Conservation (phyloP, 768 basidiomycete genomes). For the Termitomyces heimii region DNA sequence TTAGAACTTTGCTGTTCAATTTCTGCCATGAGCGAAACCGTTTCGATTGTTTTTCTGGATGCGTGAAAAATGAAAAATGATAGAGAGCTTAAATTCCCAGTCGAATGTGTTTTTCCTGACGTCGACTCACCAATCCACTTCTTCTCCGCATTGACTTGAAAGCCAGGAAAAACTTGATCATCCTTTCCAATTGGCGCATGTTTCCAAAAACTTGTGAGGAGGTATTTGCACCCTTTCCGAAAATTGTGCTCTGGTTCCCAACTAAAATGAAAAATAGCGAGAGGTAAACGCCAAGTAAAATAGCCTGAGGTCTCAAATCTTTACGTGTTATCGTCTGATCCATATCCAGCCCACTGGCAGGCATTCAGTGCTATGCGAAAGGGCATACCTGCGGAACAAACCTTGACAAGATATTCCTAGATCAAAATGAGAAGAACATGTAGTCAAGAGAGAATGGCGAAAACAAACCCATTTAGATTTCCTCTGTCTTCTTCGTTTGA, state of each 20-base stretch:
- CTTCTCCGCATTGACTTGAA: constrained; percentile 30
- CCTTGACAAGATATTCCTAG: constrained; percentile 1
- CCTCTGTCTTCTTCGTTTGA: neutral
- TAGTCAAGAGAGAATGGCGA: neutral
- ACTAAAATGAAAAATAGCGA: constrained; percentile 25
- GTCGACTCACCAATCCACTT: constrained; percentile 52
- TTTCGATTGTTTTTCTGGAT: constrained; percentile 28
- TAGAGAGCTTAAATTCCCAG: neutral
- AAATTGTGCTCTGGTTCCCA: constrained; percentile 69
- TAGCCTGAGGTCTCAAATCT: neutral
- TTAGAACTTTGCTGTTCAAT: neutral
- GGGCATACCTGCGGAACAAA: neutral
- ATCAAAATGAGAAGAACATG: neutral
- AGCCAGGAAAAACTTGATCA: constrained; percentile 47
- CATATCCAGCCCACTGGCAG: neutral
- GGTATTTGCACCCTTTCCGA: constrained; percentile 39
- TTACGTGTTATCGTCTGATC: neutral
- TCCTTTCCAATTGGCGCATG: constrained; percentile 44
- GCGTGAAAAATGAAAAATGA: neutral
- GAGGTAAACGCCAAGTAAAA: neutral
- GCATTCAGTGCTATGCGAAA: neutral
- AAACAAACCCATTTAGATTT: neutral
- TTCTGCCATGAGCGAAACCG: neutral
- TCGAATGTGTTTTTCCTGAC: neutral
- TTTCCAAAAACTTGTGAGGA: constrained; percentile 60